Percentiles rank a stretch among this genome's conserved stretches.
Conservation (phyloP, 2,329 filamentous ascomycete genomes). For the Aspergillus latus region DNA sequence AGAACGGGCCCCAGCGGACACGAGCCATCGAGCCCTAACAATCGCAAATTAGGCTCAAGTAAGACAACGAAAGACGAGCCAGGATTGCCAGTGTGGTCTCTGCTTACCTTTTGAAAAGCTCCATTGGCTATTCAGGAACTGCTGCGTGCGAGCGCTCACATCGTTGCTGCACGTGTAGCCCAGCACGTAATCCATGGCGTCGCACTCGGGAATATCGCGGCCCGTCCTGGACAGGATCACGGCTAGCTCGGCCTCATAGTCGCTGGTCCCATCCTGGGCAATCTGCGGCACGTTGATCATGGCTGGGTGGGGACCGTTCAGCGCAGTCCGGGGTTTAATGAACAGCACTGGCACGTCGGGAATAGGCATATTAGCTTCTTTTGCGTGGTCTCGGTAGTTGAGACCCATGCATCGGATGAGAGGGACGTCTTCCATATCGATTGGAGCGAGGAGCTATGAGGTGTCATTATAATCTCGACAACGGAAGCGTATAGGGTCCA, state of each 20-base stretch:
- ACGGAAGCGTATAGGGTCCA: not conserved
- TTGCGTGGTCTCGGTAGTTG: constrained; percentile 47
- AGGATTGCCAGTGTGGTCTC: no score
- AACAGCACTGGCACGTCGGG: constrained; percentile 39
- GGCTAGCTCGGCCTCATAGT: constrained; percentile 39
- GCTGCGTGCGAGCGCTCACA: constrained; percentile 35
- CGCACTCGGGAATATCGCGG: constrained; percentile 38
- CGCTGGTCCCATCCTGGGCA: constrained; percentile 32
- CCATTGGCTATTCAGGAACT: constrained; percentile 41
- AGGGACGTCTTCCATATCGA: not conserved
- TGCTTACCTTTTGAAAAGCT: constrained; percentile 31
- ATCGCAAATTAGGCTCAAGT: not conserved
- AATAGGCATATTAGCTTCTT: constrained; percentile 40
- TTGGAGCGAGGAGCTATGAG: not conserved
- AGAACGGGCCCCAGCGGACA: constrained; percentile 41
- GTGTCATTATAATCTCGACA: not conserved
- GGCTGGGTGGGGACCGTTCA: constrained; percentile 29
- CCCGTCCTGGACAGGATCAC: constrained; percentile 40
- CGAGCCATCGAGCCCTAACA: constrained; percentile 31
- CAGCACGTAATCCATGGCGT: constrained; percentile 43
- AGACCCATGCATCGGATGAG: constrained; percentile 48
- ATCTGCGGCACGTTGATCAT: constrained; percentile 31
- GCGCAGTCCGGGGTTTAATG: constrained; percentile 35
- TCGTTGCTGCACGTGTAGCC: constrained; percentile 46
- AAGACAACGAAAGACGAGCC: not conserved